Percentiles rank a stretch among this genome's conserved stretches.
phyloP scores from a whole-genome alignment of 306 rosid species.

The Cicer chorassanicum region DNA sequence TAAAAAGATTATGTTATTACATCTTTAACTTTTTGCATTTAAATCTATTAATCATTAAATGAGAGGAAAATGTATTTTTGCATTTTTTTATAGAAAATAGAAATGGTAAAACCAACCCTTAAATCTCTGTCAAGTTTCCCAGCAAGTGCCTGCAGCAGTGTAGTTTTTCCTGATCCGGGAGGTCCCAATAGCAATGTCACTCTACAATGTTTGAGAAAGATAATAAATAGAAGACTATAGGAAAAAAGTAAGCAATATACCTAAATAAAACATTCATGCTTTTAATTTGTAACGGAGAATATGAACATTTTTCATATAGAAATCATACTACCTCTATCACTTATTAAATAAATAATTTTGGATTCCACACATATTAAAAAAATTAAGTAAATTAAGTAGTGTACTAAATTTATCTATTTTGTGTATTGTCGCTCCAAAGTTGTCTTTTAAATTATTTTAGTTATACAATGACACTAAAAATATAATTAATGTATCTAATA shows the following conservation, averaged over 20 bases:
- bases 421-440: too few relatives aligned
- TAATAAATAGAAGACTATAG: background rate
- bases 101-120: conserved; percentile 49
- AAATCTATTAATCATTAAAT: conserved; percentile 5
- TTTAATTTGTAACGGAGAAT: background rate
- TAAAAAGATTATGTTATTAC: background rate
- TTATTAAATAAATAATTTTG: too few relatives aligned
- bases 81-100: background rate
- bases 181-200: conserved; percentile 67
- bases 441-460: too few relatives aligned
- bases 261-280: too few relatives aligned
- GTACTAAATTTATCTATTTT: too few relatives aligned
- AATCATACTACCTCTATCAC: background rate
- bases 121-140: conserved; percentile 56
- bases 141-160: conserved; percentile 61
- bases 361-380: too few relatives aligned
- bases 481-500: too few relatives aligned
- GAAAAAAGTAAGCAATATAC: background rate
- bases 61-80: conserved; percentile 18
- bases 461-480: too few relatives aligned
- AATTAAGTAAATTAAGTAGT: too few relatives aligned
- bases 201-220: conserved; percentile 44
- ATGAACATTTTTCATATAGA: background rate
- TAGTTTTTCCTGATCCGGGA: conserved; percentile 68
- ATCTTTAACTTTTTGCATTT: background rate